A percentile compares a stretch with the other conserved stretches of the same genome.
phyloP scores from a whole-genome alignment of 345 rosid species.

The Tarenaya hassleriana region DNA sequence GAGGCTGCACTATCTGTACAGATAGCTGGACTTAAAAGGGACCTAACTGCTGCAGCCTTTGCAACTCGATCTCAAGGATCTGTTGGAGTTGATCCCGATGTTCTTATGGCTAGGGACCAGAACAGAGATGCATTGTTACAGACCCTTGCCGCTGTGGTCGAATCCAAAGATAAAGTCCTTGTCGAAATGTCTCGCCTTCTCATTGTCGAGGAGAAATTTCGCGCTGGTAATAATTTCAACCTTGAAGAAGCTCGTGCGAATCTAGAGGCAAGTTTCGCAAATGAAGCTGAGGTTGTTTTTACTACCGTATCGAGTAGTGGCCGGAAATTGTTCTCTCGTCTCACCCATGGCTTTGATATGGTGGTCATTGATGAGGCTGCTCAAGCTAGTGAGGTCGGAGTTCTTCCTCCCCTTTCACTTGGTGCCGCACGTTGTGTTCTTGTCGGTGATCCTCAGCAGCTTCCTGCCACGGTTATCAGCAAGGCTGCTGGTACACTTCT shows the following conservation, averaged over 20 bases:
- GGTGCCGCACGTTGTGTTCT: conserved; percentile 98
- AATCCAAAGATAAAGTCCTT: conserved; percentile 82
- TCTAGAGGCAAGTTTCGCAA: conserved; percentile 98
- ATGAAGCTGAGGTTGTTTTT: conserved; percentile 98
- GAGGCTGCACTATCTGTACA: conserved; percentile 78
- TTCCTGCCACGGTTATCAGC: conserved; percentile 98
- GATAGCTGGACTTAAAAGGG: conserved; percentile 70
- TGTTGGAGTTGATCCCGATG: conserved; percentile 96
- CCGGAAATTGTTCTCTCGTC: conserved; percentile 90
- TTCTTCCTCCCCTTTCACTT: conserved; percentile 94
- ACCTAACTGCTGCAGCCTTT: conserved; percentile 67
- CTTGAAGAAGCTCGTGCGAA: conserved; percentile 94
- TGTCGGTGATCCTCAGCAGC: conserved; percentile 99
- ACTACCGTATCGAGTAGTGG: conserved; percentile 99
- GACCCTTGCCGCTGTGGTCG: conserved; percentile 96
- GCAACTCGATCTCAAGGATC: conserved; percentile 88
- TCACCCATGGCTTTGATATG: conserved; percentile 98
- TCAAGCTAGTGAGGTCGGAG: conserved; percentile 94
- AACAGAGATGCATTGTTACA: conserved; percentile 79
- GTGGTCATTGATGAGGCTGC: conserved; percentile 99
- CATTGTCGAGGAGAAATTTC: conserved; percentile 73
- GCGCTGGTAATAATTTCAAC: conserved; percentile 70
- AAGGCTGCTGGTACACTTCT: conserved; percentile 95
- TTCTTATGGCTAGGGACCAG: conserved; percentile 83
- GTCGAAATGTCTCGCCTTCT: conserved; percentile 98